Base-by-base conservation (phyloP, 78 protist genomes). In the Anaeramoeba ignava region DNA sequence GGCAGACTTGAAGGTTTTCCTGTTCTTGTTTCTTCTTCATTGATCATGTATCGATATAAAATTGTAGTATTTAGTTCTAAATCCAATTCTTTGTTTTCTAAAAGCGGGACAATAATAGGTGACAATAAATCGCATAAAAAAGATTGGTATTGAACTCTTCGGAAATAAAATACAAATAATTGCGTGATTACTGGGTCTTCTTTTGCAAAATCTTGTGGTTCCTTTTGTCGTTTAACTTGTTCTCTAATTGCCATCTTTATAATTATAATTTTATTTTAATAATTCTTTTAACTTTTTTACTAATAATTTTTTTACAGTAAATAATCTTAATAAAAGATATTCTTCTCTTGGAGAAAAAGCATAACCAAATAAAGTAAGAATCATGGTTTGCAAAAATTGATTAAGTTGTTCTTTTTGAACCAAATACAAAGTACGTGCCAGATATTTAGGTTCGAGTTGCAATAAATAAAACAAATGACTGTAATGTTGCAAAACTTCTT, bases 341-440 rank as follows among this genome's bases (percentile, higher is more conserved):
- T 91, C 94, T 81, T 91, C 94, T 36, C 94, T 38, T 78, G 93
- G 93, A 34, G 93, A 86, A 78, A 91, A 91, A 33, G 94, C 94
- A 81, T 91, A 90, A 81, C 94, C 94, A 84, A 87, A 91, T 17
- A 91, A 39, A 1, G 94, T 91, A 8, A 91, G 40, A 38, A 91
- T 90, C 3, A 91, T 88, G 38, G 94, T 91, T 38, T 87, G 91
- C 36, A 91, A 80, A 79, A 91, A 91, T 33, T 84, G 39, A 41
- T 90, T 87, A 88, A 91, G 89, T 73, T 88, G 85, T 87, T 91
- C 93, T 41, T 85, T 89, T 42, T 86, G 79, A 31, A 84, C 42
- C 82, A 81, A 23, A 36, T 39, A 84, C 17, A 91, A 86, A 2
- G 87, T 80, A 81, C 88, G 88, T 40, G 94, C 91, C 33, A 91